Percentiles rank a stretch among this genome's conserved stretches.
phyloP scores from a whole-genome alignment of 345 rosid genomes.

The Salix koriyanagi region DNA sequence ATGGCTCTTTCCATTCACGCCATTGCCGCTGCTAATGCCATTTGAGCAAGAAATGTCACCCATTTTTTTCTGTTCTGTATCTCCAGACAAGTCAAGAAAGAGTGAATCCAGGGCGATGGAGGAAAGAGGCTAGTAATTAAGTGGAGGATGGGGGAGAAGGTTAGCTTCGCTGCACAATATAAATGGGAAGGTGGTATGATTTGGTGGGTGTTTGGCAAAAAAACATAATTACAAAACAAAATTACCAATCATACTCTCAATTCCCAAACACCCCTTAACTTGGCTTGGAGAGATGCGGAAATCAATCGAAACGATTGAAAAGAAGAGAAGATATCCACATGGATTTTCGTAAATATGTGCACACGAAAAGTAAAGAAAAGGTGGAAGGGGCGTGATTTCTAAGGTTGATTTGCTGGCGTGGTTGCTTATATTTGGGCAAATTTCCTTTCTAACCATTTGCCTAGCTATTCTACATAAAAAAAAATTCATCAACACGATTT shows the following conservation, averaged over 20 bases:
- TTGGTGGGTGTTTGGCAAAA: no score
- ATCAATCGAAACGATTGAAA: constrained; percentile 25
- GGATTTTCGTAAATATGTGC: constrained; percentile 12
- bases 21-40: constrained; percentile 34
- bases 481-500: no score
- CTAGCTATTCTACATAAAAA: no score
- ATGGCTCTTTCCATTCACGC: constrained; percentile 30
- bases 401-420: constrained; percentile 26
- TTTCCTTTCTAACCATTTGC: no score
- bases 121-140: background rate
- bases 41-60: constrained; percentile 47
- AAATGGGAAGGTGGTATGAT: no score
- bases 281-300: constrained; percentile 16
- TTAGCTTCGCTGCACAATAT: constrained; percentile 18
- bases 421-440: background rate
- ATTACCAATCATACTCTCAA: no score
- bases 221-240: no score
- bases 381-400: constrained; percentile 9
- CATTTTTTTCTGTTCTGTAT: constrained; percentile 17
- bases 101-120: background rate
- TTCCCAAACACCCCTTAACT: no score
- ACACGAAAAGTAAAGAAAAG: background rate
- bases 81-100: background rate
- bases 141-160: constrained; percentile 10
- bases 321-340: constrained; percentile 20